Evolutionary conservation across 495 filamentous ascomycete species (phyloP).

Genomic region (Talaromyces liani): DNA sequence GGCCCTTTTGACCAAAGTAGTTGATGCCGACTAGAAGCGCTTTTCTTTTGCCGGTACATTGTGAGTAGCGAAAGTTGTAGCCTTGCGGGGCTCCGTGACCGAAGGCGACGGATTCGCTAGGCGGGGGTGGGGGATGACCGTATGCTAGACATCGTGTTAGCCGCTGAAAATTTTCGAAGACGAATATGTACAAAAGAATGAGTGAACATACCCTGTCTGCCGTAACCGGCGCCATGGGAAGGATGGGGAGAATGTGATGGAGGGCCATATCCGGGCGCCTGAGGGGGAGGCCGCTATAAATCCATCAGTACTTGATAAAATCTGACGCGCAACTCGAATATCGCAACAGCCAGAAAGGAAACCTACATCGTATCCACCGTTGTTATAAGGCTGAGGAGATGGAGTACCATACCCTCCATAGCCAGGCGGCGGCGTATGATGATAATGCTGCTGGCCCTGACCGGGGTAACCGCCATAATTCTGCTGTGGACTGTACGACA

Average conservation of each 20-base stretch:
- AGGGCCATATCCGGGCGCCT: slow-evolving; percentile 21
- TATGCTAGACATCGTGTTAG: slow-evolving; percentile 6
- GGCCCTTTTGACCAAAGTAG: slow-evolving; percentile 90
- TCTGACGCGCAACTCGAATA: not conserved
- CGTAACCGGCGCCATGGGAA: slow-evolving; percentile 29
- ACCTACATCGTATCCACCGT: slow-evolving; percentile 35
- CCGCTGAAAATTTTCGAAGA: not conserved
- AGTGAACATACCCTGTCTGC: slow-evolving; percentile 25
- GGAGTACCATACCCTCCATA: slow-evolving; percentile 37
- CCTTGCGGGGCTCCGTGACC: slow-evolving; percentile 69
- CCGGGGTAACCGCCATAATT: slow-evolving; percentile 42
- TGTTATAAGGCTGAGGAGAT: slow-evolving; percentile 30
- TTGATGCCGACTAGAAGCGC: slow-evolving; percentile 96
- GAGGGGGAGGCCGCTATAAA: slow-evolving; percentile 18
- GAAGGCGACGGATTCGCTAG: slow-evolving; percentile 49
- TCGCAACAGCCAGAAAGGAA: not conserved
- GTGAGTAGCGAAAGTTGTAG: slow-evolving; percentile 85
- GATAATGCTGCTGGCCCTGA: slow-evolving; percentile 37
- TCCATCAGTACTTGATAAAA: slow-evolving; percentile 12
- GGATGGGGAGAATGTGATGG: slow-evolving; percentile 24
- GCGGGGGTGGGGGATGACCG: slow-evolving; percentile 34
- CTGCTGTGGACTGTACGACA: slow-evolving; percentile 21
- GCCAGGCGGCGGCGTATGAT: slow-evolving; percentile 19
- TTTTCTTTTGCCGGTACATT: slow-evolving; percentile 86
- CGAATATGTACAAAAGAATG: not conserved